A percentile compares a stretch with the other conserved stretches of the same genome.
Evolutionary conservation across 495 filamentous ascomycete genomes (phyloP).

Genomic region (Daldinia decipiens): DNA sequence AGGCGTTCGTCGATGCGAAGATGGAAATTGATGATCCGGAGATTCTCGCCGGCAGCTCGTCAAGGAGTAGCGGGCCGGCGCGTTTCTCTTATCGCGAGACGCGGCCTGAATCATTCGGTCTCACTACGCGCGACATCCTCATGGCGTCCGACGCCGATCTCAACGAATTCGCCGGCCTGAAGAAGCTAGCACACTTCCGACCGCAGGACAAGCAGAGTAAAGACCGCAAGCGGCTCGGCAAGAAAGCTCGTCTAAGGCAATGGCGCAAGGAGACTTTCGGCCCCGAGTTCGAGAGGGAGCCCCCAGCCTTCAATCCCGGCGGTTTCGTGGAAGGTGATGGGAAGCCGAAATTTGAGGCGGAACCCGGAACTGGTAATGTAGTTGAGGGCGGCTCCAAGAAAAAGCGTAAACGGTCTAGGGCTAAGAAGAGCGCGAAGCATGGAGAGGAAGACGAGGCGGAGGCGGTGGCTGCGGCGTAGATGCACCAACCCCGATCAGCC

Average conservation of each 20-base stretch:
- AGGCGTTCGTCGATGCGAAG: conserved; percentile 84
- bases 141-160: conserved; percentile 87
- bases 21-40: conserved; percentile 75
- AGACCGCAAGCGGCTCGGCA: conserved; percentile 86
- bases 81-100: conserved; percentile 93
- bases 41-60: conserved; percentile 55
- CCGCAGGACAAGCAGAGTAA: conserved; percentile 86
- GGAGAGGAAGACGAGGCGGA: conserved; percentile 35
- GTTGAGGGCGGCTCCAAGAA: conserved; percentile 52
- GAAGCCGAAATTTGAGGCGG: conserved; percentile 9
- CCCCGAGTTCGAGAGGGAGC: conserved; percentile 61
- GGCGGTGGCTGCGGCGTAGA: conserved; percentile 24
- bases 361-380: conserved; percentile 41
- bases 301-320: conserved; percentile 61
- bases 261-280: conserved; percentile 96
- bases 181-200: conserved; percentile 91
- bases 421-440: conserved; percentile 47
- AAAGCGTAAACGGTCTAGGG: conserved; percentile 58
- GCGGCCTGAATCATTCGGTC: conserved; percentile 86
- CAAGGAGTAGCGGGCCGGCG: conserved; percentile 29
- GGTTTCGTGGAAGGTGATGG: conserved; percentile 35
- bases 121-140: conserved; percentile 89
- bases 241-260: conserved; percentile 87
- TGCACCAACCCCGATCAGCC: neutral
- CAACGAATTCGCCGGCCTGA: conserved; percentile 90